Percentiles rank a stretch among this genome's conserved stretches.
phyloP scores from a whole-genome alignment of 2,329 filamentous ascomycete genomes.

The Anisogramma anomala region DNA sequence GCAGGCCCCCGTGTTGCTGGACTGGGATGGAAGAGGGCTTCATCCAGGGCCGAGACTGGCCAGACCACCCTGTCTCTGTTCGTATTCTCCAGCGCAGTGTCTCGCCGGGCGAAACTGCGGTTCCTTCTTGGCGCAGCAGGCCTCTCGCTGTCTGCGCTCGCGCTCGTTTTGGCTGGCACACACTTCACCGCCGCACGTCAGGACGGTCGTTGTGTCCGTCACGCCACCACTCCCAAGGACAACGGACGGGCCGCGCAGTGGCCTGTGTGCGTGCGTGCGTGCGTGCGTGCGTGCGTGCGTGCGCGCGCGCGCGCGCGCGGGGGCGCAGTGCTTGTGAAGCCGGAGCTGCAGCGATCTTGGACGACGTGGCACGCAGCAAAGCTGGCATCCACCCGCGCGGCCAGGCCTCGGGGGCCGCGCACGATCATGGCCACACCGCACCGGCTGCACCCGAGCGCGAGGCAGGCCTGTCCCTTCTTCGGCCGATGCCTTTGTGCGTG shows the following conservation, averaged over 20 bases:
- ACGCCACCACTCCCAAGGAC: neutral
- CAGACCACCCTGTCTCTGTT: neutral
- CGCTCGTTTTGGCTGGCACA: too few species aligned
- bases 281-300: too few species aligned
- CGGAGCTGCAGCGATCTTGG: slow-evolving; percentile 1
- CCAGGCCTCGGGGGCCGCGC: neutral
- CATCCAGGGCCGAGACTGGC: neutral
- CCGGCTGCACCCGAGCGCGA: slow-evolving; percentile 11
- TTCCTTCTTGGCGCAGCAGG: neutral
- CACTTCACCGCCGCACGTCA: too few species aligned
- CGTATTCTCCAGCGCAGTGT: neutral
- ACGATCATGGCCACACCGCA: neutral
- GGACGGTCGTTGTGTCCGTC: neutral
- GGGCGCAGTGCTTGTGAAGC: neutral
- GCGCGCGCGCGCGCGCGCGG: too few species aligned
- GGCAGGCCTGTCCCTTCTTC: slow-evolving; percentile 3
- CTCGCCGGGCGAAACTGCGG: neutral
- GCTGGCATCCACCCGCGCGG: too few species aligned
- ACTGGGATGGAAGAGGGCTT: neutral
- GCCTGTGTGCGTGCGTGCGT: neutral
- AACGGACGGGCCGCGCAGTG: neutral
- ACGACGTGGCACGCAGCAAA: neutral
- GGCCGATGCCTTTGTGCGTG: neutral
- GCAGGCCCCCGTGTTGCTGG: neutral
- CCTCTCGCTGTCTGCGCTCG: too few species aligned